A percentile compares a stretch with the other conserved stretches of the same genome.
phyloP scores from a whole-genome alignment of 495 filamentous ascomycete species.

The Talaromyces trachyspermus region DNA sequence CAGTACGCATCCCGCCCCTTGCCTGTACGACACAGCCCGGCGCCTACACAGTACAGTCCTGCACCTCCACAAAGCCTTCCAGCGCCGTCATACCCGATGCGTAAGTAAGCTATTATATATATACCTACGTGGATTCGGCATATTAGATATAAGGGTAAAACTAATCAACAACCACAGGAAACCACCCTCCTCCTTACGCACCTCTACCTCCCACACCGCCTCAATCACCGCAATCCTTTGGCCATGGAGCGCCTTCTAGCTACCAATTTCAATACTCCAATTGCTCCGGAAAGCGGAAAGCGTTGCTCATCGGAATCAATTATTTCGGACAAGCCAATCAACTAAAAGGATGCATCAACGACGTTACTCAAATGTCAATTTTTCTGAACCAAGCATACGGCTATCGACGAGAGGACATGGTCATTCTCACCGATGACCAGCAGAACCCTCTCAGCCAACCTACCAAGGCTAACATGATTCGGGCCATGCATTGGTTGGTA shows the following conservation, averaged over 20 bases:
- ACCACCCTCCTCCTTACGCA: background rate
- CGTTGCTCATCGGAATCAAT: slow-evolving; percentile 93
- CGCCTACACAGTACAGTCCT: background rate
- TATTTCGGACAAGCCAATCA: slow-evolving; percentile 93
- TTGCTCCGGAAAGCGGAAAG: slow-evolving; percentile 87
- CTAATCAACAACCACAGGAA: slow-evolving; percentile 2
- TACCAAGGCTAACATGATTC: slow-evolving; percentile 89
- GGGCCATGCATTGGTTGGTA: slow-evolving; percentile 98
- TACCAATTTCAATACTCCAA: slow-evolving; percentile 88
- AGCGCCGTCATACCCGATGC: too few relatives aligned
- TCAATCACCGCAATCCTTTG: slow-evolving; percentile 51
- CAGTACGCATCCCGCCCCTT: background rate
- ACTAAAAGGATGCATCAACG: slow-evolving; percentile 92
- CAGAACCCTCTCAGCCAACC: slow-evolving; percentile 96
- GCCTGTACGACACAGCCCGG: background rate
- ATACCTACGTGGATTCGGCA: too few relatives aligned
- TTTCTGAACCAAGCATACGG: slow-evolving; percentile 88
- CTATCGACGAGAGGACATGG: slow-evolving; percentile 96
- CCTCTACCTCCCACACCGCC: slow-evolving; percentile 26
- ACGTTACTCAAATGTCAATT: slow-evolving; percentile 93
- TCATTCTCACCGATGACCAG: slow-evolving; percentile 93
- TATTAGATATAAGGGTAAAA: background rate
- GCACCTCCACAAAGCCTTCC: background rate
- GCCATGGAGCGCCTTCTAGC: slow-evolving; percentile 65
- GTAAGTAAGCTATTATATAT: too few relatives aligned